A percentile compares a stretch with the other conserved stretches of the same genome.
These are phyloP conservation scores for Nakazawaea peltata DNA, from an alignment of 805 yeast genomes.

Conservation along the genomic window DNA sequence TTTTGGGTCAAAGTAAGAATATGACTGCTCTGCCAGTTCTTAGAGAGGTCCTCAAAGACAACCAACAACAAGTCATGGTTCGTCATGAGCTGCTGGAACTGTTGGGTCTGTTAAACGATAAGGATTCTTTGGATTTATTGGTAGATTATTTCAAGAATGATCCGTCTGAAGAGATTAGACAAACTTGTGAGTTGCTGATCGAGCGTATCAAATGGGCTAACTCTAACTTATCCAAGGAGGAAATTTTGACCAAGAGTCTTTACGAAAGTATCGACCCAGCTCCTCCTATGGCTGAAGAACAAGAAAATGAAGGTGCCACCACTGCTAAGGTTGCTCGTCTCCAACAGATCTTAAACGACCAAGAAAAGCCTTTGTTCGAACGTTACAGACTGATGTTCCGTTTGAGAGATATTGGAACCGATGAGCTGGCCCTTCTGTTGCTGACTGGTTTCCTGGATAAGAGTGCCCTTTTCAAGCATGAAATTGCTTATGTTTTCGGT, in stretches of 20 bases:
- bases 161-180: constrained; percentile 78
- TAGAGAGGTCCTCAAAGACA: constrained; percentile 59
- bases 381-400: constrained; percentile 99
- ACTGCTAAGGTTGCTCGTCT: constrained; percentile 47
- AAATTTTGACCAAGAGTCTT: constrained; percentile 64
- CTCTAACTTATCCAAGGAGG: constrained; percentile 56
- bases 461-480: constrained; percentile 93
- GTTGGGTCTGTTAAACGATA: constrained; percentile 89
- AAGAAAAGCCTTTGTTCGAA: constrained; percentile 72
- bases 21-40: constrained; percentile 68
- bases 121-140: constrained; percentile 59
- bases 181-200: constrained; percentile 96
- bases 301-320: constrained; percentile 17
- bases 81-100: constrained; percentile 99
- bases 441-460: constrained; percentile 87
- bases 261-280: constrained; percentile 95
- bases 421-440: constrained; percentile 87
- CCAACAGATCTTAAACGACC: constrained; percentile 65
- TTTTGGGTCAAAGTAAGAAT: constrained; percentile 91
- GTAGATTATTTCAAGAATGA: constrained; percentile 60
- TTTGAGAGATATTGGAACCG: constrained; percentile 87
- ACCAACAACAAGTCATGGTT: constrained; percentile 83
- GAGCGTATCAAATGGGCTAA: constrained; percentile 92
- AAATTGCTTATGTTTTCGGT: constrained; percentile 96
- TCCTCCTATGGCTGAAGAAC: constrained; percentile 77